Percentiles rank a stretch among this genome's conserved stretches.
Conservation (phyloP, 2,329 filamentous ascomycete genomes). For the Fusarium globosum region DNA sequence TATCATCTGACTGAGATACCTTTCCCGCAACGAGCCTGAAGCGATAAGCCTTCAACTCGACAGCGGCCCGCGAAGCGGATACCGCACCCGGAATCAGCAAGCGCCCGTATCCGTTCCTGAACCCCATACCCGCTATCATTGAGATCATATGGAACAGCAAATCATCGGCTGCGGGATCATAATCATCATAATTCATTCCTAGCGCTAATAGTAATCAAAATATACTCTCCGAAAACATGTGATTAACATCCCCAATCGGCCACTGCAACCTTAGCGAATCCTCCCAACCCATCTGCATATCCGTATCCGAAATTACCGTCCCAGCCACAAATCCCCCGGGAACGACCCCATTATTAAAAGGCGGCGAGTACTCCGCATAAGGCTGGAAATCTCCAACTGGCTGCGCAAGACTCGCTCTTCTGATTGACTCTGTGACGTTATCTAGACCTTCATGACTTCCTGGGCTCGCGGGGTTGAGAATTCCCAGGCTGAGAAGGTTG, state of each 20-base stretch:
- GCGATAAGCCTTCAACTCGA: not conserved
- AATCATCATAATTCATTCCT: not conserved
- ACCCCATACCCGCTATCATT: not conserved
- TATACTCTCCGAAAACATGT: slow-evolving; percentile 31
- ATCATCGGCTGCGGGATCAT: not conserved
- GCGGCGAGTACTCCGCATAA: slow-evolving; percentile 16
- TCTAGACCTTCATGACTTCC: slow-evolving; percentile 14
- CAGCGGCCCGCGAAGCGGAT: not conserved
- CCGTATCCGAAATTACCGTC: slow-evolving; percentile 14
- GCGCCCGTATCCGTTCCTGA: not conserved
- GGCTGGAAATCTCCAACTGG: not conserved
- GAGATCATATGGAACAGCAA: not conserved
- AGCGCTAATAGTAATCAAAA: slow-evolving; percentile 2
- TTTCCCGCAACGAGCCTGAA: not conserved
- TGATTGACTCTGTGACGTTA: slow-evolving; percentile 15
- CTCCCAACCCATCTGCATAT: slow-evolving; percentile 30
- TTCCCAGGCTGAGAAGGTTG: slow-evolving; percentile 11
- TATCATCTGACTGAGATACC: not conserved
- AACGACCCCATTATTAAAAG: not conserved
- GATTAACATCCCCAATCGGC: slow-evolving; percentile 30
- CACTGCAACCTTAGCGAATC: slow-evolving; percentile 25
- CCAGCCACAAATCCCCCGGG: not conserved
- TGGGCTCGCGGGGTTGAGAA: slow-evolving; percentile 3
- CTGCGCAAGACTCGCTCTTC: slow-evolving; percentile 9
- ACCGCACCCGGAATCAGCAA: not conserved